Evolutionary conservation across 2,329 filamentous ascomycete genomes (phyloP), one percentile per base, ranked within the genome.

Genomic region (Aspergillus pseudoterreus): DNA sequence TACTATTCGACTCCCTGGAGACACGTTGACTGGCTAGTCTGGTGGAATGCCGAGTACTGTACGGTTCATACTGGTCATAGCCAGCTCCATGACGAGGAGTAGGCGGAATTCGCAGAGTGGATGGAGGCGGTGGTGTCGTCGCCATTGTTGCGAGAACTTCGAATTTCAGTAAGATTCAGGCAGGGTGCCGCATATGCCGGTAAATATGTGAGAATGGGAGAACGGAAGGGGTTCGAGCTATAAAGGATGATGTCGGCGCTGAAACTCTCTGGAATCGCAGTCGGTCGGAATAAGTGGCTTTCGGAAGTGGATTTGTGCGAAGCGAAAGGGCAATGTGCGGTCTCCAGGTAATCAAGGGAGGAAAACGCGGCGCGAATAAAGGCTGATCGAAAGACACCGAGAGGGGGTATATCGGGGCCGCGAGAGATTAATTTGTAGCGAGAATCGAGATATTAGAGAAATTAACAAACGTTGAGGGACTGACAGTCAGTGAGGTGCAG

Each of bases 21-120:
- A 56, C 49, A 32, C 64, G 63, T 54, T 69, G 70, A 33, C 60
- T 64, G 14, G 72, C 71, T 54, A 74, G 44, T 56, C 74, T 68
- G 36, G 69, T 63, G 14, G 72, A 75, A 44, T 67, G 65, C 38
- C 74, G 67, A 30, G 70, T 70, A 8, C 69, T 60, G 59, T 73
- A 71, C 19, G 69, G 71, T 41, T 69, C 69, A 56, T 69, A 72
- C 32, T 63, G 56, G 57, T 77, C 72, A 58, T 76, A 74, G 51
- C 66, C 68, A 51, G 73, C 61, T 43, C 75, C 76, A 67, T 76
- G 72, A 50, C 69, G 70, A 45, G 76, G 76, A 52, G 75, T 74
- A 39, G 66, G 63, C 42, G 76, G 76, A 44, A 70, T 70, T n/a
- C 69, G 63, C 49, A 73, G 57, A 22, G 57, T 60, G 32, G 67